Evolutionary conservation across 768 basidiomycete species (phyloP).

Genomic region (Imleria badia): DNA sequence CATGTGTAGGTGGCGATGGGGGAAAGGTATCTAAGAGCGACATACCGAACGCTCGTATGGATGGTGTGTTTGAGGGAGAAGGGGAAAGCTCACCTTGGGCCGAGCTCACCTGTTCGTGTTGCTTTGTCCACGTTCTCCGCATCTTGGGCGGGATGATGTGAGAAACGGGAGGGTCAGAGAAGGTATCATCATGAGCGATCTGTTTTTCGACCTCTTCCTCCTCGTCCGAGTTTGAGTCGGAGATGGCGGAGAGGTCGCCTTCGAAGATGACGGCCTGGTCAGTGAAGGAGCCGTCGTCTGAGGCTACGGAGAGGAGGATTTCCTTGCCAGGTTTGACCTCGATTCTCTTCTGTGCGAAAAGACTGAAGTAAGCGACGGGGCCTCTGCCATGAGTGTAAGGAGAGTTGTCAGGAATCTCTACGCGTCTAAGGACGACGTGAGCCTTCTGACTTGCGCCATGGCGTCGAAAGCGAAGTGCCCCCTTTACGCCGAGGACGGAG

Average conservation of each 20-base stretch:
- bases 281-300: slow-evolving; percentile 51
- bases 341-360: slow-evolving; percentile 69
- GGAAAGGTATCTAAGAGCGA: slow-evolving; percentile 27
- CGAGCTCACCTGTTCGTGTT: slow-evolving; percentile 43
- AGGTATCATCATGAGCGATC: slow-evolving; percentile 41
- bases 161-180: slow-evolving; percentile 31
- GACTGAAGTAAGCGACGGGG: slow-evolving; percentile 52
- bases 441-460: slow-evolving; percentile 68
- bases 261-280: slow-evolving; percentile 61
- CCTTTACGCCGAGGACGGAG: slow-evolving; percentile 62
- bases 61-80: not conserved
- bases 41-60: slow-evolving; percentile 30
- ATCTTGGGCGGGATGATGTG: slow-evolving; percentile 61
- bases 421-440: slow-evolving; percentile 66
- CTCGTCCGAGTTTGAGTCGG: slow-evolving; percentile 34
- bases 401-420: slow-evolving; percentile 47
- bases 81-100: slow-evolving; percentile 36
- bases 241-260: slow-evolving; percentile 39
- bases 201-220: slow-evolving; percentile 44
- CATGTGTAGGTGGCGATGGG: slow-evolving; percentile 27
- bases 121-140: slow-evolving; percentile 59
- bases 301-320: slow-evolving; percentile 59
- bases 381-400: slow-evolving; percentile 40
- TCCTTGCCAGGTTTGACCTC: slow-evolving; percentile 71
- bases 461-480: slow-evolving; percentile 59